These are phyloP conservation scores for Penicillium glabrum DNA, from an alignment of 2,329 filamentous ascomycete species.

Conservation along the genomic window DNA sequence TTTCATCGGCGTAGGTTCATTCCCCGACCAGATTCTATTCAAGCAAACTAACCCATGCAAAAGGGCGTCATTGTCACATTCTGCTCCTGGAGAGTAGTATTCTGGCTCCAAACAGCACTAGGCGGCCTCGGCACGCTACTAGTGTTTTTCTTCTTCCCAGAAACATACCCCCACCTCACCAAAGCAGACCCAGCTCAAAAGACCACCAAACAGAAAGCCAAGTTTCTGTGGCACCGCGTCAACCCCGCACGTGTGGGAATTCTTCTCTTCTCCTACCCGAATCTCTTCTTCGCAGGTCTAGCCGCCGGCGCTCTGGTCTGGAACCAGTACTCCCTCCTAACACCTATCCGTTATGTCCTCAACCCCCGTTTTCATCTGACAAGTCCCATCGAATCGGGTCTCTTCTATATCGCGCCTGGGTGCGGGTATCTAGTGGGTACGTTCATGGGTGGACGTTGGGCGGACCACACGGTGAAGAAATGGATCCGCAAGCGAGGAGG, in stretches of 20 bases:
- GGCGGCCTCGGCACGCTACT: constrained; percentile 60
- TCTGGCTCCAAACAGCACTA: constrained; percentile 73
- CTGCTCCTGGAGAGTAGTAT: constrained; percentile 70
- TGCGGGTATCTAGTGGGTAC: constrained; percentile 68
- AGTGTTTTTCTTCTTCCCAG: constrained; percentile 66
- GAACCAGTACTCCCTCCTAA: constrained; percentile 72
- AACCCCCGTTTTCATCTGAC: constrained; percentile 72
- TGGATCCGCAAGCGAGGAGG: constrained; percentile 61
- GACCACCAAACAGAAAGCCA: constrained; percentile 49
- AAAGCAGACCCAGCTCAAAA: constrained; percentile 62
- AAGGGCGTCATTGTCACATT: constrained; percentile 75
- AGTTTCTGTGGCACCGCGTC: constrained; percentile 61
- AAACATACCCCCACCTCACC: constrained; percentile 68
- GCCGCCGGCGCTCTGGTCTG: constrained; percentile 66
- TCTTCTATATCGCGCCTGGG: constrained; percentile 75
- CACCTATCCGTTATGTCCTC: constrained; percentile 69
- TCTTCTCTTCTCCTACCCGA: constrained; percentile 66
- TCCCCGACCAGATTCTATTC: neutral
- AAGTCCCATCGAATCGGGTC: constrained; percentile 64
- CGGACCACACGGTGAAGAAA: constrained; percentile 64
- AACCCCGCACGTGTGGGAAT: constrained; percentile 65
- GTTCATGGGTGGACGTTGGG: constrained; percentile 70
- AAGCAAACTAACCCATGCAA: constrained; percentile 50
- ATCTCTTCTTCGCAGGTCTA: constrained; percentile 62
- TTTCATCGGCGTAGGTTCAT: constrained; percentile 33